phyloP scores from a whole-genome alignment of 495 filamentous ascomycete species.

The Jackrogersella multiformis region DNA sequence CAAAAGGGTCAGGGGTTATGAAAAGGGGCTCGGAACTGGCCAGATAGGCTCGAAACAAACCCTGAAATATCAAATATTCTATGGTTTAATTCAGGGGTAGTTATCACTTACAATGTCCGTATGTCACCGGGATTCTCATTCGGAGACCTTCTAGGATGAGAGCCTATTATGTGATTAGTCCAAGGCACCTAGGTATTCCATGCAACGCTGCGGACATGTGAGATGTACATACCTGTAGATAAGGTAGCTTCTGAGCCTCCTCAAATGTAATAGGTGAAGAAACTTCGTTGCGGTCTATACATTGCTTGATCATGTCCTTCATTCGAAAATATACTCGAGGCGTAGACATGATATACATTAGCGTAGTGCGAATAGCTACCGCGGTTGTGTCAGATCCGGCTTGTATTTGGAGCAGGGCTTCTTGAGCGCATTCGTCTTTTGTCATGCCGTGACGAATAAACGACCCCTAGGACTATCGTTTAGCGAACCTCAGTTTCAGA shows the following conservation, averaged over 20 bases:
- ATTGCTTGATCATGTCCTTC: constrained; percentile 61
- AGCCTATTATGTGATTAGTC: constrained; percentile 39
- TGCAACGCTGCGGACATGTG: neutral
- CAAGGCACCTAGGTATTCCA: neutral
- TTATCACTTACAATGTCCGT: constrained; percentile 24
- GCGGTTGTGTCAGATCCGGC: constrained; percentile 72
- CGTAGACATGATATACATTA: constrained; percentile 62
- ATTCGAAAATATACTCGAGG: constrained; percentile 59
- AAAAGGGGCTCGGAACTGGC: no score
- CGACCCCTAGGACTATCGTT: constrained; percentile 40
- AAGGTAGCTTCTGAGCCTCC: constrained; percentile 54
- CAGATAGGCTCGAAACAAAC: no score
- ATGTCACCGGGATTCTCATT: constrained; percentile 47
- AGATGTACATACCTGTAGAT: constrained; percentile 43
- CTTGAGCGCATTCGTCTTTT: constrained; percentile 50
- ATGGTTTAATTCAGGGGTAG: no score
- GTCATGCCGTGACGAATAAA: constrained; percentile 52
- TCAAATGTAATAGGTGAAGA: constrained; percentile 50
- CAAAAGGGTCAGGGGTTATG: no score
- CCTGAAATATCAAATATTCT: no score
- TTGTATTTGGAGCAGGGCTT: constrained; percentile 58
- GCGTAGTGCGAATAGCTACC: constrained; percentile 63
- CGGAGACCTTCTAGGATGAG: constrained; percentile 60
- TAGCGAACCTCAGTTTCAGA: no score
- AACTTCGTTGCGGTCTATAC: constrained; percentile 42